These are phyloP conservation scores for Paxillus rubicundulus DNA, from an alignment of 768 basidiomycete genomes.

Conservation along the genomic window DNA sequence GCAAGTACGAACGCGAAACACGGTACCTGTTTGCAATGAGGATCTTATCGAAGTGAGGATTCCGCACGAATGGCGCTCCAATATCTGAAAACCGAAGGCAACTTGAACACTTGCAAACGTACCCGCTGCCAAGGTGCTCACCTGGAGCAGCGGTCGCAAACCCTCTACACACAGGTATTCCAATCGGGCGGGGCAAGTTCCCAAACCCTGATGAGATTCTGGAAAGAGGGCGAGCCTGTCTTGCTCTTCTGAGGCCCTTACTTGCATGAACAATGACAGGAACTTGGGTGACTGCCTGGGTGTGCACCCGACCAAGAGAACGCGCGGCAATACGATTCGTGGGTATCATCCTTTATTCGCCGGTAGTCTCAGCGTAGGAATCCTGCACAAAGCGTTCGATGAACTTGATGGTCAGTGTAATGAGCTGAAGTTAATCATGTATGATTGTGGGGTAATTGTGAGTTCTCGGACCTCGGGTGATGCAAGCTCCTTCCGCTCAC, in stretches of 20 bases:
- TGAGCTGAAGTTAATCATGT: neutral
- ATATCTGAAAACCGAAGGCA: neutral
- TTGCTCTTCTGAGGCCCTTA: constrained; percentile 9
- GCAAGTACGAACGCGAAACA: constrained; percentile 2
- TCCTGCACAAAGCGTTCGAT: neutral
- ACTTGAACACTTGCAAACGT: neutral
- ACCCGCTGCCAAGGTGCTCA: constrained; percentile 6
- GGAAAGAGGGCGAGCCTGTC: constrained; percentile 5
- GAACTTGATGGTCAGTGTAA: neutral
- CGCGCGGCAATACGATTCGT: constrained; percentile 26
- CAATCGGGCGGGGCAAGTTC: neutral
- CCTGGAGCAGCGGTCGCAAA: constrained; percentile 18
- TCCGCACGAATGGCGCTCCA: constrained; percentile 13
- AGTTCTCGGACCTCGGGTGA: neutral
- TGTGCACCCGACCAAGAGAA: constrained; percentile 22
- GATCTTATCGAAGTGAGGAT: constrained; percentile 84
- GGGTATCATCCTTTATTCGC: constrained; percentile 26
- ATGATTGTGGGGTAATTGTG: neutral
- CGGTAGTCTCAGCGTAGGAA: neutral
- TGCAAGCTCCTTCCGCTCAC: constrained; percentile 25
- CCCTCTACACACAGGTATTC: constrained; percentile 1
- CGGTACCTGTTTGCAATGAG: constrained; percentile 82
- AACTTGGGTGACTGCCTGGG: constrained; percentile 10
- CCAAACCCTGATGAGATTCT: constrained; percentile 1
- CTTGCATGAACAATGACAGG: constrained; percentile 2